phyloP scores from a whole-genome alignment of 2,329 filamentous ascomycete species.

The Podosphaera fusca region DNA sequence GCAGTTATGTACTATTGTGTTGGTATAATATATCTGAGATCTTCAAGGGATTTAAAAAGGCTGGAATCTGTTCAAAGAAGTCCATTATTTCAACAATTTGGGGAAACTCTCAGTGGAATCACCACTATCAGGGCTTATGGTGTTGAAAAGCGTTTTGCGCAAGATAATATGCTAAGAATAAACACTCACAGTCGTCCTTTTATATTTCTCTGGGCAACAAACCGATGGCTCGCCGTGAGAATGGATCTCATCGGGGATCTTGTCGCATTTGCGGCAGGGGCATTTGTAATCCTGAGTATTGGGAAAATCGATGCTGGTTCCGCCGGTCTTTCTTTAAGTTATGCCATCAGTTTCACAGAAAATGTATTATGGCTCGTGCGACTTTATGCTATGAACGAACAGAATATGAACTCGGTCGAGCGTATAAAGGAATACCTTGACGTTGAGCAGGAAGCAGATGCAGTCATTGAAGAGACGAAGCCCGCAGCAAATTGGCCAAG shows the following conservation, averaged over 20 bases:
- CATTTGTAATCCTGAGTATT: constrained; percentile 68
- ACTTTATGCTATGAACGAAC: constrained; percentile 82
- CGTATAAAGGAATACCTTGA: constrained; percentile 94
- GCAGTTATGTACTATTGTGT: constrained; percentile 61
- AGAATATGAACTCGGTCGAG: constrained; percentile 99
- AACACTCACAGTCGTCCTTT: constrained; percentile 84
- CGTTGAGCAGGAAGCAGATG: constrained; percentile 73
- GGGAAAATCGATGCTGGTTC: constrained; percentile 73
- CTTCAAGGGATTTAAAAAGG: constrained; percentile 87
- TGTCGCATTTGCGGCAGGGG: constrained; percentile 80
- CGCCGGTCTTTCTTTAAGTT: constrained; percentile 81
- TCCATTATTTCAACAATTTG: constrained; percentile 92
- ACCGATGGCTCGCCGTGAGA: constrained; percentile 86
- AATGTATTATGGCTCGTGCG: constrained; percentile 93
- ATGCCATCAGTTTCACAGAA: constrained; percentile 90
- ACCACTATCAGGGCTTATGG: constrained; percentile 94
- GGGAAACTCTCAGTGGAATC: constrained; percentile 82
- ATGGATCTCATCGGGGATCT: constrained; percentile 78
- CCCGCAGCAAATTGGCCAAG: constrained; percentile 68
- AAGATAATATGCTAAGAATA: constrained; percentile 71
- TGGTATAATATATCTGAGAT: constrained; percentile 68
- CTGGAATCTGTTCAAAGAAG: constrained; percentile 86
- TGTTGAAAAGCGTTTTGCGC: constrained; percentile 77
- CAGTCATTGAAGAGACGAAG: constrained; percentile 54
- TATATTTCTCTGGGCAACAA: constrained; percentile 89